phyloP scores from a whole-genome alignment of 169 alveolate species.

The Haemoproteus tartakovskyi region DNA sequence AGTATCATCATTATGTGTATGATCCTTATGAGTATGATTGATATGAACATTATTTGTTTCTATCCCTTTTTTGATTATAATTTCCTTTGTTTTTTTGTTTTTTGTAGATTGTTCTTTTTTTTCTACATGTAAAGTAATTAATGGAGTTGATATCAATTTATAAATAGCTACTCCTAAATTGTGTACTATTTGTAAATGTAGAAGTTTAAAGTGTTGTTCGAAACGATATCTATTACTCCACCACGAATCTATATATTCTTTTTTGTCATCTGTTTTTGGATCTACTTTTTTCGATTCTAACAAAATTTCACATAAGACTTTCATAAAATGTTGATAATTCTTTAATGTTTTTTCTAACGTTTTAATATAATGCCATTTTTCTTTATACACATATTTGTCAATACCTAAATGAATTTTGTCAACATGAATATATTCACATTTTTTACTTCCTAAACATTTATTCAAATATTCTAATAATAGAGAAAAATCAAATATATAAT shows the following conservation, averaged over 20 bases:
- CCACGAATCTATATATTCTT: conserved; percentile 48
- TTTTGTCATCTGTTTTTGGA: conserved; percentile 16
- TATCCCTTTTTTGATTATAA: neutral
- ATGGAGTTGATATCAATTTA: conserved; percentile 53
- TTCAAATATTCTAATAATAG: conserved; percentile 1
- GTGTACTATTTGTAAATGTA: conserved; percentile 50
- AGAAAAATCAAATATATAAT: too few species aligned
- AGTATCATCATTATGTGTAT: too few species aligned
- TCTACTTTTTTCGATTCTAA: conserved; percentile 43
- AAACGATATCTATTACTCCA: conserved; percentile 61
- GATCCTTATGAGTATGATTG: too few species aligned
- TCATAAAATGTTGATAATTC: conserved; percentile 64
- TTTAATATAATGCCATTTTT: conserved; percentile 62
- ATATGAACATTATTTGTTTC: too few species aligned
- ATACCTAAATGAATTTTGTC: conserved; percentile 55
- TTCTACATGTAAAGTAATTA: conserved; percentile 27
- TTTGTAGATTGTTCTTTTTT: too few species aligned
- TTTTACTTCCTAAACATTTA: conserved; percentile 18
- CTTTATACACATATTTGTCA: conserved; percentile 25
- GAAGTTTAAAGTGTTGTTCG: conserved; percentile 57
- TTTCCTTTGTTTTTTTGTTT: neutral
- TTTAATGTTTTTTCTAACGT: conserved; percentile 51
- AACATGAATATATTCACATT: conserved; percentile 48
- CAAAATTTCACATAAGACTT: conserved; percentile 60
- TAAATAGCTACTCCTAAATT: conserved; percentile 47